A percentile compares a stretch with the other conserved stretches of the same genome.
phyloP scores from a whole-genome alignment of 2,329 filamentous ascomycete genomes.

The Verticillium nubilum region DNA sequence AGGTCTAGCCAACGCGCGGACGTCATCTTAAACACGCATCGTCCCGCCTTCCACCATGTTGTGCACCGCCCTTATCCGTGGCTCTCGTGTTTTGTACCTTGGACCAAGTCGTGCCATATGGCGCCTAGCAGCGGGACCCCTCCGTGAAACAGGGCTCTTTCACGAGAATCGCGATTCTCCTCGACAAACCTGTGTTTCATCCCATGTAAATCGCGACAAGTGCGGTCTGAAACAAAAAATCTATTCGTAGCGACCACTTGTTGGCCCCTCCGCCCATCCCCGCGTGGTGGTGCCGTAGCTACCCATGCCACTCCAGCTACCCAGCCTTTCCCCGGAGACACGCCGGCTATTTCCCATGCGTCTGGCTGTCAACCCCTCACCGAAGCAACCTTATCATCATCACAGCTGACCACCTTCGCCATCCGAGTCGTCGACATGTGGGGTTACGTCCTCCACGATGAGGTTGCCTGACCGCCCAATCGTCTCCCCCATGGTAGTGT shows the following conservation, averaged over 20 bases:
- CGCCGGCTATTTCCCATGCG: background rate
- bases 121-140: background rate
- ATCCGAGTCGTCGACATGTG: conserved; percentile 18
- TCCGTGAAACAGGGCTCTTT: background rate
- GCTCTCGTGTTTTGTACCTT: too few species aligned
- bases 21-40: background rate
- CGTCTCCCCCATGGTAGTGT: conserved; percentile 61
- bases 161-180: background rate
- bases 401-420: background rate
- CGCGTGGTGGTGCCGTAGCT: background rate
- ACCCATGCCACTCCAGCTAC: background rate
- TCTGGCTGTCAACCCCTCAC: background rate
- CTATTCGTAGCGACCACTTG: background rate
- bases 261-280: background rate
- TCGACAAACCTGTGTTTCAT: background rate
- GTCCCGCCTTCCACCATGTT: background rate
- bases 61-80: too few species aligned
- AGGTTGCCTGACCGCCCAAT: conserved; percentile 83
- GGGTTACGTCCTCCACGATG: conserved; percentile 69
- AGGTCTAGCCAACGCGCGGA: background rate
- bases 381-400: background rate
- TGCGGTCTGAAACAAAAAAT: background rate
- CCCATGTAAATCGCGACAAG: background rate
- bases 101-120: background rate
- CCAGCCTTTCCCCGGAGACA: too few species aligned